Evolutionary conservation across 768 basidiomycete genomes (phyloP).

Genomic region (Boletus fagicola): DNA sequence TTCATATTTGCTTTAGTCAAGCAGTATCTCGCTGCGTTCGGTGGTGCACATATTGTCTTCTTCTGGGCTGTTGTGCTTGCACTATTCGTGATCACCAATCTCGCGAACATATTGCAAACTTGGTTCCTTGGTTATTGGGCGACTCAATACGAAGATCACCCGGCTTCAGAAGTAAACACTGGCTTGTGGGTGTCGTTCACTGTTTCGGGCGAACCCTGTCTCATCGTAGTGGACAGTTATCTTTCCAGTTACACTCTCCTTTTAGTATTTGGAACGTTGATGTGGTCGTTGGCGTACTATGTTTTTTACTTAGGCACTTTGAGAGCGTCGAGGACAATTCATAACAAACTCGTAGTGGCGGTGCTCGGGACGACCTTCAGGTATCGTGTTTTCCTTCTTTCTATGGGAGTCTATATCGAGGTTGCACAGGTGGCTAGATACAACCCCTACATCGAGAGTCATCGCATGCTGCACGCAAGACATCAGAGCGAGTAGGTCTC

Average conservation of each 20-base stretch:
- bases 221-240: background rate
- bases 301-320: background rate
- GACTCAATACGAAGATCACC: slow-evolving; percentile 1
- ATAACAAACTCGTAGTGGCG: background rate
- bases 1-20: background rate
- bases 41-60: background rate
- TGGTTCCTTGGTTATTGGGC: slow-evolving; percentile 7
- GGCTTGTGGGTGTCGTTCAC: background rate
- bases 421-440: background rate
- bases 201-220: no score
- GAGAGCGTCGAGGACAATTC: background rate
- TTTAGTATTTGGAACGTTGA: background rate
- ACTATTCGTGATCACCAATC: background rate
- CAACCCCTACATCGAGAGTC: background rate
- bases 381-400: background rate
- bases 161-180: background rate
- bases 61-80: background rate
- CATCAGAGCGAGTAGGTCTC: background rate
- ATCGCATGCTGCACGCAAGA: slow-evolving; percentile 3
- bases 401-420: background rate
- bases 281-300: background rate
- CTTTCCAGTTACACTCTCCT: background rate
- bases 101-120: background rate
- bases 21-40: background rate
- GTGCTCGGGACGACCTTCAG: slow-evolving; percentile 4